These are phyloP conservation scores for Bretziella fagacearum DNA, from an alignment of 2,329 filamentous ascomycete genomes.

Conservation along the genomic window DNA sequence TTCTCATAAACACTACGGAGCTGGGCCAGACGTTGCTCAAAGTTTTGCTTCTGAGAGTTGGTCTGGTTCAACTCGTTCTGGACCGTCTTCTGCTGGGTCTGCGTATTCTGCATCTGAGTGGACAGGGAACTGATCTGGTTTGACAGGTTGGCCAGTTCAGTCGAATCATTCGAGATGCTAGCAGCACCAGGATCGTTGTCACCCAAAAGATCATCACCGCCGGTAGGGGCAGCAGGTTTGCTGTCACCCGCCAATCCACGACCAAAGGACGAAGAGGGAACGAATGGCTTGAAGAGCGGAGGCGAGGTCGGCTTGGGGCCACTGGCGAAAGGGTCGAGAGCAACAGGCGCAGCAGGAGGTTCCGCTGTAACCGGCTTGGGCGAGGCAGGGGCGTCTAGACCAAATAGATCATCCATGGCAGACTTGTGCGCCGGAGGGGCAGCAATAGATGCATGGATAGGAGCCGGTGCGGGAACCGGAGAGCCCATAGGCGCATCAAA, in stretches of 20 bases:
- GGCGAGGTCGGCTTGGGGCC: slow-evolving; percentile 41
- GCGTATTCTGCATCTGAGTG: slow-evolving; percentile 87
- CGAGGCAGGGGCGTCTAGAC: slow-evolving; percentile 46
- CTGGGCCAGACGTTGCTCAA: slow-evolving; percentile 75
- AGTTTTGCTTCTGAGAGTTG: slow-evolving; percentile 76
- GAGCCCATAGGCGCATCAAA: slow-evolving; percentile 31
- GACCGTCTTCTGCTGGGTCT: slow-evolving; percentile 59
- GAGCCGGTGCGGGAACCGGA: slow-evolving; percentile 24
- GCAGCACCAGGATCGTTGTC: slow-evolving; percentile 77
- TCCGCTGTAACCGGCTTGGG: slow-evolving; percentile 39
- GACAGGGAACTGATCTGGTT: slow-evolving; percentile 86
- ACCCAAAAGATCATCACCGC: slow-evolving; percentile 66
- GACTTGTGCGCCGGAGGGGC: slow-evolving; percentile 46
- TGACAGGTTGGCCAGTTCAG: slow-evolving; percentile 85
- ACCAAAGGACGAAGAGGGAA: slow-evolving; percentile 84
- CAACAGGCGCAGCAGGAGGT: slow-evolving; percentile 51
- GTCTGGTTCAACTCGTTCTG: slow-evolving; percentile 72
- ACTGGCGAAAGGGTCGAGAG: slow-evolving; percentile 51
- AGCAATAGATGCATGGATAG: slow-evolving; percentile 20
- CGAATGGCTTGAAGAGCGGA: slow-evolving; percentile 67
- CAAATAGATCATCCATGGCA: slow-evolving; percentile 85
- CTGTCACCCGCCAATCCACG: slow-evolving; percentile 56
- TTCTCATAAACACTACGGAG: slow-evolving; percentile 82
- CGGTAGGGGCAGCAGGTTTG: slow-evolving; percentile 44
- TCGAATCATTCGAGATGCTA: slow-evolving; percentile 74